Evolutionary conservation across 2,329 filamentous ascomycete species (phyloP).

Genomic region (Cercospora zeina): DNA sequence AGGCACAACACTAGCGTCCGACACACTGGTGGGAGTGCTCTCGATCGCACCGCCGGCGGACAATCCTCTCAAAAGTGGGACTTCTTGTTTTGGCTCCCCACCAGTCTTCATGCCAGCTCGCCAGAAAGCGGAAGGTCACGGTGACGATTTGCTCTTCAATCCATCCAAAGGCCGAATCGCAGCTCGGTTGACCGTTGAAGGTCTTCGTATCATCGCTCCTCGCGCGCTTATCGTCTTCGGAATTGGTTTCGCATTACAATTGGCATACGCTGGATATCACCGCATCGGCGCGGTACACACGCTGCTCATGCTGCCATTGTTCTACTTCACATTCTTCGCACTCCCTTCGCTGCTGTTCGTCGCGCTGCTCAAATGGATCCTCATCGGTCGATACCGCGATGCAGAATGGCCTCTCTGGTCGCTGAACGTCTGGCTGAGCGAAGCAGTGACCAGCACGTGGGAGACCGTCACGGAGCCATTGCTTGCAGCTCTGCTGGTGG

Average conservation of each 20-base stretch:
- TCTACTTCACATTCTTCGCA: slow-evolving; percentile 33
- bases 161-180: slow-evolving; percentile 28
- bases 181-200: slow-evolving; percentile 32
- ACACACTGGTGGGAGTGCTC: slow-evolving; percentile 31
- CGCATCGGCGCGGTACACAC: slow-evolving; percentile 33
- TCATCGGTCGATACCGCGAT: slow-evolving; percentile 30
- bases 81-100: slow-evolving; percentile 32
- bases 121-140: slow-evolving; percentile 30
- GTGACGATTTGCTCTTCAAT: slow-evolving; percentile 30
- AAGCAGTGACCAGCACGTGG: slow-evolving; percentile 31
- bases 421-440: slow-evolving; percentile 33
- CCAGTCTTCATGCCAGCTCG: slow-evolving; percentile 34
- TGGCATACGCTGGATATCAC: slow-evolving; percentile 28
- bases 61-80: slow-evolving; percentile 24
- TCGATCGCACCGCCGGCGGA: slow-evolving; percentile 29
- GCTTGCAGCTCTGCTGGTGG: slow-evolving; percentile 27
- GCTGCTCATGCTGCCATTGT: slow-evolving; percentile 32
- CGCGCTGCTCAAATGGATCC: slow-evolving; percentile 30
- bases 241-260: slow-evolving; percentile 30
- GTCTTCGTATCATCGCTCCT: slow-evolving; percentile 32
- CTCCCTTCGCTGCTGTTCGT: slow-evolving; percentile 28
- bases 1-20: slow-evolving; percentile 30
- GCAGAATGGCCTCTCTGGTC: slow-evolving; percentile 34
- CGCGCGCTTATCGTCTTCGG: slow-evolving; percentile 35
- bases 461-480: slow-evolving; percentile 27